Evolutionary conservation across 164 flowering plant genomes (phyloP), one percentile per base, ranked within the genome.

Genomic region (Hamamelis virginiana): DNA sequence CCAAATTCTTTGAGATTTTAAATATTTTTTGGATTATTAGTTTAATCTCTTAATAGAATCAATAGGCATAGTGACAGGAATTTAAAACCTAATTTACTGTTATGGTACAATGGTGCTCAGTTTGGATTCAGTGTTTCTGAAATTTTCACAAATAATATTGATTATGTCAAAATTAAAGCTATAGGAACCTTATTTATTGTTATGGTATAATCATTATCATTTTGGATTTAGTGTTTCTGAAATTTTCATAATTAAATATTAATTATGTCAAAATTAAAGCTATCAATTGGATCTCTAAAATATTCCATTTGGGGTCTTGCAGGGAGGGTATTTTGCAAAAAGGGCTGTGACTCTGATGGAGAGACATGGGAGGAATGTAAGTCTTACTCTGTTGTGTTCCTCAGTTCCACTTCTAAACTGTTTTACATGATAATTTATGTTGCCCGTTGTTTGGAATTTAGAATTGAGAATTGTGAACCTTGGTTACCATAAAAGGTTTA

Each of bases 271-370:
- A 28, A 46, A 46, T 58, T 28, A 43, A 57, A 64, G 44, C 44
- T 66, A 21, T 62, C 38, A 14, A 61, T 48, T 63, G 26, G 63
- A 50, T 68, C 51, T 18, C 47, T 33, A 21, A 57, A 46, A 47
- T 74, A 65, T 70, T 25, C 28, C 59, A 19, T 6, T 26, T 58
- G 6, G 61, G 9, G 25, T 75, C 62, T 73, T 85, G 72, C 50
- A 89, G 97, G 96, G 97, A 81, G 97, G 78, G 91, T 92, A 13
- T 92, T 90, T 69, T 92, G 96, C 89, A 92, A 92, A 69, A 93
- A 93, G 75, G 98, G 97, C 4, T 93, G 98, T 55, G 79, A 76
- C 52, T 41, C 88, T 55, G 97, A 91, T 77, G 94, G 88, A 27
- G 97, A 88, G 2, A 88, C 92, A 16, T 93, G 90, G 90, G 97